Evolutionary conservation across 2,329 filamentous ascomycete genomes (phyloP).

Genomic region (Fusarium sp.): DNA sequence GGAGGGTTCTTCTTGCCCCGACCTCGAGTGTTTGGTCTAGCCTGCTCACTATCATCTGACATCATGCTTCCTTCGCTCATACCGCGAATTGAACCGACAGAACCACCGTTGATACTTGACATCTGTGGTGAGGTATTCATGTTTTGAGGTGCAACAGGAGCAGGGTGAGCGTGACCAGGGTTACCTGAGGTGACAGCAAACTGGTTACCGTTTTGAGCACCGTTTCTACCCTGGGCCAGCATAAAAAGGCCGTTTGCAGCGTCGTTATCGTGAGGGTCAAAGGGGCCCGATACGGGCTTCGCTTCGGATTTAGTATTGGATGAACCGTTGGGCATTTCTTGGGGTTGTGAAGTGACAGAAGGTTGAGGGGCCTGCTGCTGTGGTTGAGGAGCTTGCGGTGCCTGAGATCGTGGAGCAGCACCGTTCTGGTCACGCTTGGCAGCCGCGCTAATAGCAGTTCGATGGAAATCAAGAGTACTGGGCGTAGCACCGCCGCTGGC

Average conservation of each 20-base stretch:
- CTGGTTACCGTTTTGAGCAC: slow-evolving; percentile 63
- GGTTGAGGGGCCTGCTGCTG: slow-evolving; percentile 37
- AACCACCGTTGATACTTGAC: slow-evolving; percentile 61
- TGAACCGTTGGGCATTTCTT: slow-evolving; percentile 61
- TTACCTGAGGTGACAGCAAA: slow-evolving; percentile 62
- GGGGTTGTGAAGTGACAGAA: slow-evolving; percentile 65
- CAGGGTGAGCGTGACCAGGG: slow-evolving; percentile 64
- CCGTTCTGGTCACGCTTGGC: slow-evolving; percentile 68
- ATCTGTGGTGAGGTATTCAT: slow-evolving; percentile 66
- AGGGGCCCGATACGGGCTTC: slow-evolving; percentile 72
- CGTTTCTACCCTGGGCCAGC: slow-evolving; percentile 79
- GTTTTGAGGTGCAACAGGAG: slow-evolving; percentile 52
- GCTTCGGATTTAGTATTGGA: slow-evolving; percentile 61
- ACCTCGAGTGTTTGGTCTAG: slow-evolving; percentile 73
- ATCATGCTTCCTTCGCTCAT: slow-evolving; percentile 77
- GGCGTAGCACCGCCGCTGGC: slow-evolving; percentile 88
- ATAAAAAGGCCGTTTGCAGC: slow-evolving; percentile 95
- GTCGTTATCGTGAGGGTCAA: slow-evolving; percentile 92
- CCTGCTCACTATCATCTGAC: slow-evolving; percentile 79
- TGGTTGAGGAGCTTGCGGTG: slow-evolving; percentile 55
- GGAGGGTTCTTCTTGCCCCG: slow-evolving; percentile 76
- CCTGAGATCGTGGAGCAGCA: slow-evolving; percentile 47
- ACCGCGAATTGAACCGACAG: slow-evolving; percentile 63
- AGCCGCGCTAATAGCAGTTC: slow-evolving; percentile 87
- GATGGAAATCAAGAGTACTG: slow-evolving; percentile 92